Conservation (phyloP, 140 eudicot species). For the Ambrosia hybrid region DNA sequence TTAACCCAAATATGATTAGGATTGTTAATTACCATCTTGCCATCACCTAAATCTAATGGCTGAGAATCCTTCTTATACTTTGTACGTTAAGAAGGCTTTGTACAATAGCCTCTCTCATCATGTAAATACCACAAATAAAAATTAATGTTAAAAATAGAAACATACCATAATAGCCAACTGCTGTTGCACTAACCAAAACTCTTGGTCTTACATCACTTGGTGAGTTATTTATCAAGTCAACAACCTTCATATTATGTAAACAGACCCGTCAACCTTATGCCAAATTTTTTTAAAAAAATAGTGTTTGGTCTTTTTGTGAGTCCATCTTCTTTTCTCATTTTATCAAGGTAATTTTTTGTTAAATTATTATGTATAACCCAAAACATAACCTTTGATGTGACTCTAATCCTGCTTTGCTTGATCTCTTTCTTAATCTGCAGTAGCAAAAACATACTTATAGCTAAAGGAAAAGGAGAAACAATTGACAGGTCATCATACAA, state of each 20-base stretch:
- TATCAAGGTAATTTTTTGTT: neutral
- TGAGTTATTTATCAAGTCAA: conserved; percentile 67
- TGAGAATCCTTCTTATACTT: too few species aligned
- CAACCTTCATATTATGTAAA: conserved; percentile 58
- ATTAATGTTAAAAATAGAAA: neutral
- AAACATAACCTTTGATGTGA: conserved; percentile 76
- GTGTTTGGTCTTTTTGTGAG: neutral
- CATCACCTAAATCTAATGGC: too few species aligned
- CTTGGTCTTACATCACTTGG: conserved; percentile 59
- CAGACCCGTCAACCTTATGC: neutral
- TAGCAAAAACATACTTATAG: conserved; percentile 10
- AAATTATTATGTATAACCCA: too few species aligned
- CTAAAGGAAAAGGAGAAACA: conserved; percentile 8
- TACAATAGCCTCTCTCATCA: too few species aligned
- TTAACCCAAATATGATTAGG: too few species aligned
- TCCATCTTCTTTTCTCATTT: neutral
- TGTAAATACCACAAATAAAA: neutral
- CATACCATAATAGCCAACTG: conserved; percentile 94
- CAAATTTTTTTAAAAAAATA: too few species aligned
- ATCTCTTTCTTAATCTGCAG: conserved; percentile 93
- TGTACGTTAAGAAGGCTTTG: too few species aligned
- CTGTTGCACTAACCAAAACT: conserved; percentile 92
- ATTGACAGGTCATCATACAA: conserved; percentile 14
- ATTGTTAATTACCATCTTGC: too few species aligned
- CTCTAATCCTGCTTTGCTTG: conserved; percentile 81